Evolutionary conservation across 1,284 basidiomycete species (phyloP), one percentile per base, ranked within the genome.

Genomic region (Cryptococcus sp.): DNA sequence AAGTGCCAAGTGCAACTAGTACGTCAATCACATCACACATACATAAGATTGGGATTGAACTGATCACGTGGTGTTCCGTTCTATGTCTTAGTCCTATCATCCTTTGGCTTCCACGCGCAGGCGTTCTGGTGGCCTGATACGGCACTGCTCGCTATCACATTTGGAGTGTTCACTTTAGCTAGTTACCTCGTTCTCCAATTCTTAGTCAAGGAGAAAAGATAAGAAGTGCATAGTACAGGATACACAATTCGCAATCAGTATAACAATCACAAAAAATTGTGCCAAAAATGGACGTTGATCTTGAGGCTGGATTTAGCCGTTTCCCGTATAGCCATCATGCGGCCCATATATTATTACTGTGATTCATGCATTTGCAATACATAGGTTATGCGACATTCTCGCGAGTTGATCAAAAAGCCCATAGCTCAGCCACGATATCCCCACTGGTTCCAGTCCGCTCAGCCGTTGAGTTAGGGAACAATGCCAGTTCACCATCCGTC

Each of bases 61-160:
- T 23, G 44, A 46, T 46, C 16, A 22, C 44, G 16, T 25, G 16
- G 17, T 7, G 25, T 50, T 20, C 25, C 22, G 3, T 40, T 17
- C 16, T 39, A 10, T 25, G 26, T 25, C 19, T 2, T 55, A 76
- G 74, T 95, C 72, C 80, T 95, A 22, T 93, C 89, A 6, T 87
- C 87, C 41, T 96, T 95, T 67, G 93, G 93, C 16, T 85, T 97
- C 58, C 84, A 87, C 61, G 88, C 92, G 38, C 69, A 94, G 86
- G 90, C 92, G 0, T 96, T 93, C 82, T 96, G 93, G 93, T 95
- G 89, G 89, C 93, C 93, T 0, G 92, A 96, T 74, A 88, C 93
- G 48, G 82, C 87, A 1, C 79, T 93, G 0, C 82, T 96, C 5
- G 86, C 83, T 6, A 89, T 92, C 50, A 92, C 92, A 80, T 93